A percentile compares a stretch with the other conserved stretches of the same genome.
Evolutionary conservation across 805 yeast species (phyloP).

Genomic region (Nakazawaea populi): DNA sequence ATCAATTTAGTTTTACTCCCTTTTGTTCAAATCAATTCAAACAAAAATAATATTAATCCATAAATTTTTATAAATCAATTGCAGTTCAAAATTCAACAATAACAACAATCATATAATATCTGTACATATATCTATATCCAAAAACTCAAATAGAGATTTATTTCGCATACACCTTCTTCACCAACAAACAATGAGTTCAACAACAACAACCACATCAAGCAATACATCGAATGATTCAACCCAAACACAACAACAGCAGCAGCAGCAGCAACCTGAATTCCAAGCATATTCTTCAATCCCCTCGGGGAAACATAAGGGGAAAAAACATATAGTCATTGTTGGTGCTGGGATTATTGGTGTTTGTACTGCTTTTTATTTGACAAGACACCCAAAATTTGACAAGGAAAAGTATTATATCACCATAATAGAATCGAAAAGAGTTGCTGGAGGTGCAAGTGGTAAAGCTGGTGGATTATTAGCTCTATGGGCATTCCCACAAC

Average conservation of each 20-base stretch:
- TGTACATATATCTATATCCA: too few species aligned
- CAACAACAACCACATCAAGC: neutral
- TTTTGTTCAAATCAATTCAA: too few species aligned
- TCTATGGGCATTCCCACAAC: conserved; percentile 95
- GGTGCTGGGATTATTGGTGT: conserved; percentile 98
- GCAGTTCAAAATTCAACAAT: too few species aligned
- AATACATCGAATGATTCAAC: neutral
- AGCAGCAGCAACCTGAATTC: conserved; percentile 5
- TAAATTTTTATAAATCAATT: too few species aligned
- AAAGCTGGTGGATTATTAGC: conserved; percentile 96
- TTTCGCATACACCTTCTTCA: too few species aligned
- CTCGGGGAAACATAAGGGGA: conserved; percentile 48
- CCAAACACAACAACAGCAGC: neutral
- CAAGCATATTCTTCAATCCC: conserved; percentile 32
- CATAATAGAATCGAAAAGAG: conserved; percentile 79
- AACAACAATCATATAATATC: too few species aligned
- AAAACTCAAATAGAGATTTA: too few species aligned
- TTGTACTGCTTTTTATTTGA: conserved; percentile 85
- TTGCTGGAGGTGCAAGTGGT: conserved; percentile 97
- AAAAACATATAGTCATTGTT: conserved; percentile 74
- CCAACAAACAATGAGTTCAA: neutral
- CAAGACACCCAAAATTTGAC: conserved; percentile 76
- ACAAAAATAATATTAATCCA: too few species aligned
- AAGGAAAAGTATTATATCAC: conserved; percentile 74
- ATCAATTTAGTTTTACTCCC: too few species aligned